Evolutionary conservation across 306 rosid species (phyloP).

Genomic region (Fragaria ananassa): DNA sequence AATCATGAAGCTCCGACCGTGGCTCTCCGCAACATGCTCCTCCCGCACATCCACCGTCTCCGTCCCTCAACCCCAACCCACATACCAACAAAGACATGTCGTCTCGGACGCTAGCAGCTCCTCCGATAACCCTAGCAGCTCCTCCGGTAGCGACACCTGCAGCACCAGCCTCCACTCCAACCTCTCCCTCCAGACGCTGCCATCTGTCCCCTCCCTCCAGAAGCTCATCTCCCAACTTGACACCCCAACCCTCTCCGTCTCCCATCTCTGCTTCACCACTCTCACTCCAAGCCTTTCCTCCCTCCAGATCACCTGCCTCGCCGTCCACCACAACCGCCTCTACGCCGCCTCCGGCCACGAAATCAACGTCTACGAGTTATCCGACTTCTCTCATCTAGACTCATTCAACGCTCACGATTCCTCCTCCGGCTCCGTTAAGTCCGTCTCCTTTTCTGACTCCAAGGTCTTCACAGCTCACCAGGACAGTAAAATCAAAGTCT

Average conservation of each 20-base stretch:
- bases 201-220: constrained; percentile 79
- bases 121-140: constrained; percentile 25
- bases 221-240: constrained; percentile 39
- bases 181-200: constrained; percentile 70
- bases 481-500: constrained; percentile 71
- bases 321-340: constrained; percentile 45
- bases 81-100: constrained; percentile 17
- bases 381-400: constrained; percentile 29
- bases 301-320: constrained; percentile 62
- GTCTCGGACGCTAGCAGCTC: constrained; percentile 30
- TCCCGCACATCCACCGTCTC: constrained; percentile 27
- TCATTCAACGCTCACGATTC: constrained; percentile 33
- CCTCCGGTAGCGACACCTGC: constrained; percentile 17
- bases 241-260: constrained; percentile 26
- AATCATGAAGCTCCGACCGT: constrained; percentile 37
- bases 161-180: constrained; percentile 40
- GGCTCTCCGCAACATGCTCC: constrained; percentile 37
- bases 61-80: constrained; percentile 8
- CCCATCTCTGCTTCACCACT: constrained; percentile 42
- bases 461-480: constrained; percentile 72
- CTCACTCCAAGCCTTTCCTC: constrained; percentile 34
- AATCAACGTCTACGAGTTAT: constrained; percentile 61
- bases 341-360: constrained; percentile 62
- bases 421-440: constrained; percentile 70
- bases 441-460: constrained; percentile 43